Evolutionary conservation across 2,329 filamentous ascomycete species (phyloP).

Genomic region (Cladorrhinum sp.): DNA sequence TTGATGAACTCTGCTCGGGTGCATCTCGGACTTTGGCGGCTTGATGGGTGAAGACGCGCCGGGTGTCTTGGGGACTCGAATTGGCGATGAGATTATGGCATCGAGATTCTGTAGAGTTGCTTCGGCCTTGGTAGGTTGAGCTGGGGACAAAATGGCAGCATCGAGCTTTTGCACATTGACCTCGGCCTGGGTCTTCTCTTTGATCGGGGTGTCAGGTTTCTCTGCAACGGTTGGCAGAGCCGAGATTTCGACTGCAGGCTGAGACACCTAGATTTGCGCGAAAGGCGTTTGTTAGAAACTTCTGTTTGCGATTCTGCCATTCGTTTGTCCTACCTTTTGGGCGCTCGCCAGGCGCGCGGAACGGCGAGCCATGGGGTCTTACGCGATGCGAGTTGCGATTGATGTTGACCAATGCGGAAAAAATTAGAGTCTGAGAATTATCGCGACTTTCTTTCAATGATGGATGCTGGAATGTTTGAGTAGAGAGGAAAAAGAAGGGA

Average conservation of each 20-base stretch:
- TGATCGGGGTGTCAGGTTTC: conserved; percentile 35
- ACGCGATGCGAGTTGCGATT: conserved; percentile 15
- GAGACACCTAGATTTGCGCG: conserved; percentile 21
- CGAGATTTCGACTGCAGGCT: conserved; percentile 24
- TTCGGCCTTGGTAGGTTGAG: conserved; percentile 22
- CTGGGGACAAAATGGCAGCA: not conserved
- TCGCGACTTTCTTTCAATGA: not conserved
- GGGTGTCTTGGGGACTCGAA: conserved; percentile 52
- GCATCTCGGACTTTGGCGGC: conserved; percentile 80
- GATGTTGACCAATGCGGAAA: not conserved
- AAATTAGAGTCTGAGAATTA: not conserved
- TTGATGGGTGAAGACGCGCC: conserved; percentile 62
- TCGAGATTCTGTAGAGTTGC: conserved; percentile 30
- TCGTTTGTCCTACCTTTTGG: conserved; percentile 32
- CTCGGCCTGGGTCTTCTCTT: not conserved
- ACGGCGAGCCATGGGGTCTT: conserved; percentile 41
- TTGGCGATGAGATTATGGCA: conserved; percentile 36
- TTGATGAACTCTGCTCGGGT: conserved; percentile 77
- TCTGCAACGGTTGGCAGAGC: conserved; percentile 45
- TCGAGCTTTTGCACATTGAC: not conserved
- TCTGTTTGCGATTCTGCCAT: not conserved
- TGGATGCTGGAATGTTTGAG: conserved; percentile 15
- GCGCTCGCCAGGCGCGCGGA: conserved; percentile 44
- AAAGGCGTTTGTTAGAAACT: not conserved
- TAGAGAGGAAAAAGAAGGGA: conserved; percentile 18